Conservation (phyloP, 2,329 filamentous ascomycete species). For the Claviceps sp. region DNA sequence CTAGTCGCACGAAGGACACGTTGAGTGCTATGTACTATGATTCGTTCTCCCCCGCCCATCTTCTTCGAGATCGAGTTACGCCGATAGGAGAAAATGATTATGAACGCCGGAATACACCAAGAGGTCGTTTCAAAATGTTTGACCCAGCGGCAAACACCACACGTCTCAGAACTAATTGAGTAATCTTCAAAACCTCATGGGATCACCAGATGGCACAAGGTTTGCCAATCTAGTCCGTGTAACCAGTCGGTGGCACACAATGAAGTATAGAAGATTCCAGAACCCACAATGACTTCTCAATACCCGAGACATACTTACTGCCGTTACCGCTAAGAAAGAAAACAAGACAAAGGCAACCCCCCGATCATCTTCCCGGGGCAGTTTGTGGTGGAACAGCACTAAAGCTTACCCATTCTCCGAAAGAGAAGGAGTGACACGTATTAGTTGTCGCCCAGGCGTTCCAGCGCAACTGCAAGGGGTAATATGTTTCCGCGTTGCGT, state of each 20-base stretch:
- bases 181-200: background rate
- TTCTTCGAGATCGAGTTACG: background rate
- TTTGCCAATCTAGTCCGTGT: constrained; percentile 1
- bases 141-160: background rate
- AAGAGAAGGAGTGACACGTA: background rate
- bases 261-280: constrained; percentile 2
- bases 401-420: background rate
- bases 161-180: background rate
- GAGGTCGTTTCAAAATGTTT: background rate
- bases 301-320: background rate
- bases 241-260: background rate
- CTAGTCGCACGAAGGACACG: background rate
- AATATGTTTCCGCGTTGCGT: background rate
- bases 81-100: background rate
- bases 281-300: background rate
- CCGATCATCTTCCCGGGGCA: too few relatives aligned
- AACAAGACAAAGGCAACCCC: background rate
- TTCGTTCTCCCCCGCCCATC: background rate
- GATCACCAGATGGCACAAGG: background rate
- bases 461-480: background rate
- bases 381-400: background rate
- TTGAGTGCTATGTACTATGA: background rate
- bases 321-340: background rate
- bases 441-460: background rate
- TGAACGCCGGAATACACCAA: background rate